phyloP scores from a whole-genome alignment of 2,329 filamentous ascomycete genomes.

The Hypoxylon sp. region DNA sequence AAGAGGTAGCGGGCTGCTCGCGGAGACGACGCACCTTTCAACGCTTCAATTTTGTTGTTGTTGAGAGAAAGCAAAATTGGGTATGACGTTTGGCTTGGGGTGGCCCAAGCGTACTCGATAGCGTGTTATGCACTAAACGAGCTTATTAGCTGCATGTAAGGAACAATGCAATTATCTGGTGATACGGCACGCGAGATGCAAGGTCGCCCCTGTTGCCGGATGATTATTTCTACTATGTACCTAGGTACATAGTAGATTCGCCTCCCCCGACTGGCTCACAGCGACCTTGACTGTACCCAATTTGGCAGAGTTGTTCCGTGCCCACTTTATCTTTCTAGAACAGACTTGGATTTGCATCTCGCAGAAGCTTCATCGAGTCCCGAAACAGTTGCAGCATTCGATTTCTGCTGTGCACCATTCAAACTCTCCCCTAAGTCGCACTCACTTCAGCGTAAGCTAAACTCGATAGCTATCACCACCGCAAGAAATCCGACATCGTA shows the following conservation, averaged over 20 bases:
- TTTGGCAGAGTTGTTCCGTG: conserved; percentile 17
- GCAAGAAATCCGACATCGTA: no score
- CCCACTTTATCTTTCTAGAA: conserved; percentile 44
- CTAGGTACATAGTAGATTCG: neutral
- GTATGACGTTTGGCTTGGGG: conserved; percentile 33
- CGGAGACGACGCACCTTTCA: no score
- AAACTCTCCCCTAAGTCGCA: no score
- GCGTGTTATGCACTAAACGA: neutral
- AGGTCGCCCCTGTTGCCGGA: neutral
- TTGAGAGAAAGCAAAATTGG: conserved; percentile 27
- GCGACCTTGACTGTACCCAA: no score
- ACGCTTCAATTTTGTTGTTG: no score
- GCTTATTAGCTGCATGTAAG: neutral
- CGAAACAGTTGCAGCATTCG: neutral
- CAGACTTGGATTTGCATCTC: neutral
- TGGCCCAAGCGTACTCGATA: neutral
- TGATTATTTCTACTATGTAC: neutral
- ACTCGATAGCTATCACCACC: no score
- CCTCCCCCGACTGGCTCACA: conserved; percentile 7
- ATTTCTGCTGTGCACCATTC: no score
- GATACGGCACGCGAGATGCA: neutral
- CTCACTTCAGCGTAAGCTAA: neutral
- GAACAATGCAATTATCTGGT: neutral
- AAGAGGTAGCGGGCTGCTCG: no score
- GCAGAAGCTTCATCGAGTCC: conserved; percentile 18